These are phyloP conservation scores for Alternaria consortialis DNA, from an alignment of 2,329 filamentous ascomycete genomes.

Conservation along the genomic window DNA sequence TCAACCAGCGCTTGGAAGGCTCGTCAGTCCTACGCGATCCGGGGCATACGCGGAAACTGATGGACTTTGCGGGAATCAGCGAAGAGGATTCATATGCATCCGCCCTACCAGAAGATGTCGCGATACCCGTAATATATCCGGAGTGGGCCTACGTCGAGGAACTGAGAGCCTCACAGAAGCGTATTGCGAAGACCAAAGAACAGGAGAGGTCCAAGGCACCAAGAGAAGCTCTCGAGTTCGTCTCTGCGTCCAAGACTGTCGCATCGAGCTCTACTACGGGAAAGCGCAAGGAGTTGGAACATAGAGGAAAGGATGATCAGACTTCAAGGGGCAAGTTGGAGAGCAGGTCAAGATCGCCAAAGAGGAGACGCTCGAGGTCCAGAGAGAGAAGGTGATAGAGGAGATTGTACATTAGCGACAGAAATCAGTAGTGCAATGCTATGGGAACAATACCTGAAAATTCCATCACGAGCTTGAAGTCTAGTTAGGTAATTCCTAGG, in stretches of 20 bases:
- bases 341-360: slow-evolving; percentile 44
- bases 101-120: slow-evolving; percentile 56
- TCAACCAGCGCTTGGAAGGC: slow-evolving; percentile 76
- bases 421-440: background rate
- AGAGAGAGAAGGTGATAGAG: slow-evolving; percentile 22
- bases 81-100: slow-evolving; percentile 71
- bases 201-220: slow-evolving; percentile 39
- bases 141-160: slow-evolving; percentile 56
- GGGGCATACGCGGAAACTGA: slow-evolving; percentile 73
- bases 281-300: slow-evolving; percentile 46
- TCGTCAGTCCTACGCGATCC: slow-evolving; percentile 76
- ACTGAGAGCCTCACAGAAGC: slow-evolving; percentile 53
- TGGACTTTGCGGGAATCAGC: slow-evolving; percentile 71
- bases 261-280: slow-evolving; percentile 28
- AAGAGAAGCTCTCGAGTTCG: slow-evolving; percentile 47
- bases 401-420: slow-evolving; percentile 1
- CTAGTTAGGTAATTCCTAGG: background rate
- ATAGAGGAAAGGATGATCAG: slow-evolving; percentile 34
- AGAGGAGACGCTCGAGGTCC: slow-evolving; percentile 39
- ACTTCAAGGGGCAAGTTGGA: slow-evolving; percentile 26
- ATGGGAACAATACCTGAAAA: background rate
- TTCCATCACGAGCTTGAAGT: background rate
- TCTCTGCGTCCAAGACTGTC: slow-evolving; percentile 39
- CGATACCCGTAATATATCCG: slow-evolving; percentile 53
- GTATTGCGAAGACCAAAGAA: slow-evolving; percentile 44